Conservation (phyloP, 75 land plant genomes). For the Selaginella tamariscina region DNA sequence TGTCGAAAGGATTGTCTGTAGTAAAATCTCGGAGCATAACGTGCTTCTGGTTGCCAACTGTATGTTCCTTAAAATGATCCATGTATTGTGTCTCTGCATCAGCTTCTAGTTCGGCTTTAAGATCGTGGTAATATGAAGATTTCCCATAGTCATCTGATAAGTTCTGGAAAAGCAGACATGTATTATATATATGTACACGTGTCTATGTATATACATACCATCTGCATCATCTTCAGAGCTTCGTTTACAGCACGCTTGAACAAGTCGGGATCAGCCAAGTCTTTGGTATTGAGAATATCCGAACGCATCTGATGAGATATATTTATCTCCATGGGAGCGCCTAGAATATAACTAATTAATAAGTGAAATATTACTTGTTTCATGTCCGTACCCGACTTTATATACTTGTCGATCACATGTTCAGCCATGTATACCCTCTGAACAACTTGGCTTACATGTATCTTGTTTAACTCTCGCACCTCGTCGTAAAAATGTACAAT, state of each 20-base stretch:
- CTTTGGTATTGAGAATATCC: conserved; percentile 36
- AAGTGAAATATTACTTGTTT: neutral
- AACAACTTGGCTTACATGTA: conserved; percentile 24
- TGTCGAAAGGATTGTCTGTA: conserved; percentile 13
- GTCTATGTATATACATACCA: conserved; percentile 29
- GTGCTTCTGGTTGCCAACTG: neutral
- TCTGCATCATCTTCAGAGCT: conserved; percentile 40
- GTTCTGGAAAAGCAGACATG: conserved; percentile 12
- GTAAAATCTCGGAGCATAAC: neutral
- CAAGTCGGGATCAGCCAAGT: conserved; percentile 43
- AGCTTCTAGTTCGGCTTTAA: conserved; percentile 11
- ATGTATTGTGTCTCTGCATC: neutral
- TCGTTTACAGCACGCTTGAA: conserved; percentile 37
- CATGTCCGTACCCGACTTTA: conserved; percentile 9
- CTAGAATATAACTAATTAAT: conserved; percentile 12
- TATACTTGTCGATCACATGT: conserved; percentile 44
- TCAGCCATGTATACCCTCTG: conserved; percentile 53
- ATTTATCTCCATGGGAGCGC: conserved; percentile 46
- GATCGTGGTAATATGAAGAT: conserved; percentile 2
- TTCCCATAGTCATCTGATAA: conserved; percentile 16
- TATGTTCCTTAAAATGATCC: neutral
- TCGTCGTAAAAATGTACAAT: conserved; percentile 50
- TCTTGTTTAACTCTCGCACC: conserved; percentile 33
- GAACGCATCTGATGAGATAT: conserved; percentile 39
- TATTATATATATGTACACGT: too few species aligned